Evolutionary conservation across 805 yeast genomes (phyloP).

Genomic region (Candida sphagnicola): DNA sequence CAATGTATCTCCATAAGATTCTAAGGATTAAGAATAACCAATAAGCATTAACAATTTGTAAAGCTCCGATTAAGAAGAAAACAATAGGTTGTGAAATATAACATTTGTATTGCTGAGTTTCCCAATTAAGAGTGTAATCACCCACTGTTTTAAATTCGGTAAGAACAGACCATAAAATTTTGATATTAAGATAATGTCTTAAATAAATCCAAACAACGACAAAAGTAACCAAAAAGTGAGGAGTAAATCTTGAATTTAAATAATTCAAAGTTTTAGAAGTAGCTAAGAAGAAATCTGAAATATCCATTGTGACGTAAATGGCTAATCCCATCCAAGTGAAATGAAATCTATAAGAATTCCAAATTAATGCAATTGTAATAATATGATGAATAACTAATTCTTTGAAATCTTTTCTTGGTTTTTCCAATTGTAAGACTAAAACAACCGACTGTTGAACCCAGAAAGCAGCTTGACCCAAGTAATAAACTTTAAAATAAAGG

Average conservation of each 20-base stretch:
- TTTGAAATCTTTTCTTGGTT: conserved; percentile 89
- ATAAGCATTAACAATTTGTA: conserved; percentile 81
- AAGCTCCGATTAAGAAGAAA: conserved; percentile 67
- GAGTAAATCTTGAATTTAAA: conserved; percentile 60
- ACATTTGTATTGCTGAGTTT: conserved; percentile 91
- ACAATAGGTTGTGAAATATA: conserved; percentile 93
- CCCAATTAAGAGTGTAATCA: conserved; percentile 74
- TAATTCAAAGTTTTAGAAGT: conserved; percentile 84
- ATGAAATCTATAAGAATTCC: conserved; percentile 87
- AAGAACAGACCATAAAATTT: conserved; percentile 75
- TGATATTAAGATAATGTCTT: conserved; percentile 82
- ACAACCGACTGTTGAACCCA: conserved; percentile 96
- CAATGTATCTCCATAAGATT: conserved; percentile 62
- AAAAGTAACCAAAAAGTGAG: conserved; percentile 67
- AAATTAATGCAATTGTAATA: conserved; percentile 82
- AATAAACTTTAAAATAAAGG: conserved; percentile 70
- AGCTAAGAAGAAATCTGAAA: conserved; percentile 86
- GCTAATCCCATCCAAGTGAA: conserved; percentile 95
- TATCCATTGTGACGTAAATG: conserved; percentile 92
- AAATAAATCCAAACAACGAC: conserved; percentile 76
- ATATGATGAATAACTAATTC: conserved; percentile 93
- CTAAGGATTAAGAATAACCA: conserved; percentile 85
- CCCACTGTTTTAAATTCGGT: conserved; percentile 90
- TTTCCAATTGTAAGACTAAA: conserved; percentile 78
- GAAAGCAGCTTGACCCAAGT: conserved; percentile 90